Percentiles rank a stretch among this genome's conserved stretches.
These are phyloP conservation scores for Achaetomiella virescens DNA, from an alignment of 495 filamentous ascomycete genomes.

Conservation along the genomic window DNA sequence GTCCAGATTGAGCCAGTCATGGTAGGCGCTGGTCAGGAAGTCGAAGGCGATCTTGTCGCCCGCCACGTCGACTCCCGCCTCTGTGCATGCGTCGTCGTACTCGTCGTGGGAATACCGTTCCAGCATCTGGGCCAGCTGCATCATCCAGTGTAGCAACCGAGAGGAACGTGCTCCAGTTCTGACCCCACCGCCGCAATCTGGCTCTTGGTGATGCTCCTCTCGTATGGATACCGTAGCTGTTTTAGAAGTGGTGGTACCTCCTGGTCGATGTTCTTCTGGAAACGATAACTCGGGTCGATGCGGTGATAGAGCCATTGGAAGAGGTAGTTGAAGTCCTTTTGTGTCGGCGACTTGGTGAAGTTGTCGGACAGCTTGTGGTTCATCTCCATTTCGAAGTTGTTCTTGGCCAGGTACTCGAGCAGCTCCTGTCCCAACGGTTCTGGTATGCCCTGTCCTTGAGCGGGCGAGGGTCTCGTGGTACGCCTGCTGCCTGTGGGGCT, in stretches of 20 bases:
- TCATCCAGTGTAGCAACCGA: constrained; percentile 97
- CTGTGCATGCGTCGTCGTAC: constrained; percentile 81
- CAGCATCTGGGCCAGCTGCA: constrained; percentile 91
- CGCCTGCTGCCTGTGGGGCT: constrained; percentile 67
- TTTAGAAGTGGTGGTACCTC: constrained; percentile 89
- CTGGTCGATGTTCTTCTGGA: constrained; percentile 85
- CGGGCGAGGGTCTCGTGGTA: constrained; percentile 82
- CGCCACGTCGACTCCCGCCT: constrained; percentile 77
- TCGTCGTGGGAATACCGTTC: constrained; percentile 65
- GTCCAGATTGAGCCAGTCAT: constrained; percentile 83
- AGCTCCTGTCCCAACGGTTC: constrained; percentile 76
- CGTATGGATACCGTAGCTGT: constrained; percentile 89
- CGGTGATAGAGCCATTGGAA: constrained; percentile 97
- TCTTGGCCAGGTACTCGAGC: constrained; percentile 79
- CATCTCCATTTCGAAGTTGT: constrained; percentile 97
- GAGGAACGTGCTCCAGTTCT: constrained; percentile 92
- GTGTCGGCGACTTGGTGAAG: constrained; percentile 83
- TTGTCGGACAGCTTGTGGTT: constrained; percentile 84
- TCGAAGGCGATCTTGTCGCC: constrained; percentile 89
- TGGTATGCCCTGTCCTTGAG: constrained; percentile 76
- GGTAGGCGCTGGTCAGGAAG: constrained; percentile 82
- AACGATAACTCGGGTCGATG: constrained; percentile 87
- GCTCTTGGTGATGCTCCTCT: constrained; percentile 88
- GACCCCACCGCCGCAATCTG: constrained; percentile 90
- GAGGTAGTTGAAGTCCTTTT: constrained; percentile 94